Base-by-base conservation (phyloP, 1,284 basidiomycete species). In the Microstroma glucosiphilum region DNA sequence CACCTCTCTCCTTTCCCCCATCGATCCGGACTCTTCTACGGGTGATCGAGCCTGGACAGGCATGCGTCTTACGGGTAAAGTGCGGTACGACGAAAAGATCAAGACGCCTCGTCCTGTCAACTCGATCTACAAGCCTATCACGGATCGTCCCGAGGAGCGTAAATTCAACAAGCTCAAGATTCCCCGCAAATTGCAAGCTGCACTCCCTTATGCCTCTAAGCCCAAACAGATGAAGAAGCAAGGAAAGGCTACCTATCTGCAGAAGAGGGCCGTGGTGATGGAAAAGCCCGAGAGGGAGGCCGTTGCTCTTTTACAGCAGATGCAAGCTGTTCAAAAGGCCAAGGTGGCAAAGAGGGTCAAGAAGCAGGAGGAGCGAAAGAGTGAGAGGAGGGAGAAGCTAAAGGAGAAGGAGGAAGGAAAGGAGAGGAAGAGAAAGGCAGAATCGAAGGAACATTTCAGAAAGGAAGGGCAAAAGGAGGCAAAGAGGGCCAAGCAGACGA, bases 281-380 rank as follows among this genome's bases (percentile, higher is more conserved):
- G 90, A 94, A 77, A 89, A 90, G 1, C 91, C 96, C 75, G 94
- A 98, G 83, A 91, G 89, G 83, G 89, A 87, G 77, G 92, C 94
- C 0, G 82, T 96, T 25, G 88, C 90, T n/a, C 81, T 97, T 43
- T 80, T 99, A 76, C 94, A 98, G 80, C 93, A 97, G 83, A 92
- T 96, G 73, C 87, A 90, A 61, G 91, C 92, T 6, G 82, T 99
- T 70, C 83, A 91, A 62, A 93, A 92, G 81, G 92, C 92, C 72
- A 90, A 94, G 81, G 82, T 92, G 73, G 87, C 85, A 73, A 90
- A 89, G 79, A 93, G 92, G 23, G 62, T 46, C 48, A 53, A 59
- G 15, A 74, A 72, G 66, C 63, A 69, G 46, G 53, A 59, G 12
- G 69, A 71, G 41, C 60, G 68, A 42, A 54, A 58, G 23, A 64